Base-by-base conservation (phyloP, 1,284 basidiomycete genomes). In the Polyporus tsugae region DNA sequence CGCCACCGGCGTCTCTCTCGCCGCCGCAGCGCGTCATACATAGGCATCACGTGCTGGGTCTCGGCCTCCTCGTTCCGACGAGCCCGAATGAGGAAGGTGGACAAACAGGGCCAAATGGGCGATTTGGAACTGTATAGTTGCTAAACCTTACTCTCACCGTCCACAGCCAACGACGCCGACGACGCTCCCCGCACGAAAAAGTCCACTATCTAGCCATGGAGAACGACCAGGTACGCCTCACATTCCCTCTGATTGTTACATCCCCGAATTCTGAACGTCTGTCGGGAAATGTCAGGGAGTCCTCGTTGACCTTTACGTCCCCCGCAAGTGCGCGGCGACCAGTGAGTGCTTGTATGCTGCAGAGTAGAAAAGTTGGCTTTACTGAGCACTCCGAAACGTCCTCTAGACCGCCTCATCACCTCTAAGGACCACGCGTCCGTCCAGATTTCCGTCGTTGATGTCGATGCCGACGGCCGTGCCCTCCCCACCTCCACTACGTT, bases 221-320 rank as follows among this genome's bases (percentile, higher is more conserved):
- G 89, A 93, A 93, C 91, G 91, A 93, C 79, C 87, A 90, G 83
- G 91, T 91, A 74, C 65, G 84, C 78, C 44, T 38, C 2, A 35
- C 1, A 36, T 44, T 9, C 22, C 25, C 39, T 6, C 10, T 3
- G 6, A 10, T 4, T 44, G 44, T 33, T 13, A 25, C 42, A 33
- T 42, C 36, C 39, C 33, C 63, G 61, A 58, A 63, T 62, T 66
- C 67, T 75, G 69, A 75, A 29, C 53, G 60, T 57, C 71, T 68
- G 22, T 44, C 53, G 35, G 52, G 55, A 49, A n/a, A 66, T 59
- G 61, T 35, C 73, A 98, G 95, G 97, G 97, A 87, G 89, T 95
- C 82, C 97, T 99, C 82, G 97, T 99, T 81, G 97, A 99, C 89
- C 96, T 99, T 84, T 99, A 99, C 89, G 96, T 99, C 82, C 97